A percentile compares a stretch with the other conserved stretches of the same genome.
Conservation (phyloP, 1,284 basidiomycete species). For the Trametes sp. region DNA sequence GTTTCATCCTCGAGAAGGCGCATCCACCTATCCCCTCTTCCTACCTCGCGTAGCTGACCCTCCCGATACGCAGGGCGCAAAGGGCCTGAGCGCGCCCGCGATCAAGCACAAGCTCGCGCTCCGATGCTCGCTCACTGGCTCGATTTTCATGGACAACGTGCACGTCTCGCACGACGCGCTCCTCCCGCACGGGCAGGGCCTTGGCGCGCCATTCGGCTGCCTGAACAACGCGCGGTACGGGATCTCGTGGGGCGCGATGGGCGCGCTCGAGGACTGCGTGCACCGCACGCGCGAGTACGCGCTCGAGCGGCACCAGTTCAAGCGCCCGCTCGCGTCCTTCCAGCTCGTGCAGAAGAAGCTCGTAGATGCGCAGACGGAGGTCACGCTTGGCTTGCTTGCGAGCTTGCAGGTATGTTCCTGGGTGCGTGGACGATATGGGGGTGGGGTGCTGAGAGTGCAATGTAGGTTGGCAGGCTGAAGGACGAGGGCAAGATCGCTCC, state of each 20-base stretch:
- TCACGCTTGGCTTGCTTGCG: slow-evolving; percentile 83
- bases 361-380: slow-evolving; percentile 90
- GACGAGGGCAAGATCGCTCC: slow-evolving; percentile 82
- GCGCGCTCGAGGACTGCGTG: slow-evolving; percentile 93
- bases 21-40: background rate
- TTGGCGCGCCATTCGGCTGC: slow-evolving; percentile 89
- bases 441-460: background rate
- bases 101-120: slow-evolving; percentile 96
- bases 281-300: slow-evolving; percentile 84
- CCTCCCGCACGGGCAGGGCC: slow-evolving; percentile 78
- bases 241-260: slow-evolving; percentile 95
- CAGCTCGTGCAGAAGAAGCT: slow-evolving; percentile 98
- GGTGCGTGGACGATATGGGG: background rate
- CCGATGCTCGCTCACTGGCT: slow-evolving; percentile 90
- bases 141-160: slow-evolving; percentile 92
- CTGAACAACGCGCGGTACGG: slow-evolving; percentile 91
- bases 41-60: background rate
- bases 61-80: slow-evolving; percentile 62
- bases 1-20: slow-evolving; percentile 93
- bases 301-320: slow-evolving; percentile 90
- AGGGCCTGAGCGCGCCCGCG: slow-evolving; percentile 85
- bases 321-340: slow-evolving; percentile 90
- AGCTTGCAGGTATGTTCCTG: slow-evolving; percentile 54
- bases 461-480: slow-evolving; percentile 89
- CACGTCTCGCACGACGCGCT: slow-evolving; percentile 73